A percentile compares a stretch with the other conserved stretches of the same genome.
phyloP scores from a whole-genome alignment of 148 eudicot genomes.

The Agrostemma githago region DNA sequence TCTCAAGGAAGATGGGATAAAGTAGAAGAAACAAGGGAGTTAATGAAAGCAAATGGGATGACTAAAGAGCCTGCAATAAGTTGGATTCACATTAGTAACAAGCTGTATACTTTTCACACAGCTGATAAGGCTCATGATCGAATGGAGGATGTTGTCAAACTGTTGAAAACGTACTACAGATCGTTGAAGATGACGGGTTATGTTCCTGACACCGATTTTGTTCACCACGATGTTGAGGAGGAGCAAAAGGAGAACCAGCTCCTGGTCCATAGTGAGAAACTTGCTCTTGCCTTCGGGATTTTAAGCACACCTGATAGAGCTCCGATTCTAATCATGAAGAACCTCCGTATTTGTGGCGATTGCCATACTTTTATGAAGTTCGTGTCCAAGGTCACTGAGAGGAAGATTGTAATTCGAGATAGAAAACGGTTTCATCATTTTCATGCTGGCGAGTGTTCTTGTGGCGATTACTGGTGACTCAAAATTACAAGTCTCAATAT shows the following conservation, averaged over 20 bases:
- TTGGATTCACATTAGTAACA: slow-evolving; percentile 35
- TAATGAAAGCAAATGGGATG: slow-evolving; percentile 29
- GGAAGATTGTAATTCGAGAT: slow-evolving; percentile 38
- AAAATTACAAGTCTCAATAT: too few relatives aligned
- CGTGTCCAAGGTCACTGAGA: slow-evolving; percentile 28
- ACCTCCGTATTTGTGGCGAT: slow-evolving; percentile 37
- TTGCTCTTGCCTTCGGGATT: slow-evolving; percentile 35
- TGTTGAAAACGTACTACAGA: slow-evolving; percentile 24
- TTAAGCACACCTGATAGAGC: slow-evolving; percentile 23
- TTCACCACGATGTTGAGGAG: slow-evolving; percentile 40
- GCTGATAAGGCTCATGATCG: slow-evolving; percentile 28
- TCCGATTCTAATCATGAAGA: slow-evolving; percentile 29
- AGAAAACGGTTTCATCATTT: slow-evolving; percentile 40
- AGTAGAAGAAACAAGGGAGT: slow-evolving; percentile 31
- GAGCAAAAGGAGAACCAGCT: slow-evolving; percentile 38
- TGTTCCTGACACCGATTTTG: slow-evolving; percentile 32
- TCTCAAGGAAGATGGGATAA: slow-evolving; percentile 36
- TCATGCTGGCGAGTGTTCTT: slow-evolving; percentile 33
- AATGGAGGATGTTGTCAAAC: slow-evolving; percentile 15
- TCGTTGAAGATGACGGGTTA: slow-evolving; percentile 31
- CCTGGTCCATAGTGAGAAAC: slow-evolving; percentile 36
- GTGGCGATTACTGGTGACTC: slow-evolving; percentile 40
- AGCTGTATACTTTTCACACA: slow-evolving; percentile 28
- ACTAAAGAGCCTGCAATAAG: slow-evolving; percentile 36
- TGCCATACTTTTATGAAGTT: slow-evolving; percentile 38